Conservation (phyloP, 1,284 basidiomycete genomes). For the Lignosus rhinocerotis region DNA sequence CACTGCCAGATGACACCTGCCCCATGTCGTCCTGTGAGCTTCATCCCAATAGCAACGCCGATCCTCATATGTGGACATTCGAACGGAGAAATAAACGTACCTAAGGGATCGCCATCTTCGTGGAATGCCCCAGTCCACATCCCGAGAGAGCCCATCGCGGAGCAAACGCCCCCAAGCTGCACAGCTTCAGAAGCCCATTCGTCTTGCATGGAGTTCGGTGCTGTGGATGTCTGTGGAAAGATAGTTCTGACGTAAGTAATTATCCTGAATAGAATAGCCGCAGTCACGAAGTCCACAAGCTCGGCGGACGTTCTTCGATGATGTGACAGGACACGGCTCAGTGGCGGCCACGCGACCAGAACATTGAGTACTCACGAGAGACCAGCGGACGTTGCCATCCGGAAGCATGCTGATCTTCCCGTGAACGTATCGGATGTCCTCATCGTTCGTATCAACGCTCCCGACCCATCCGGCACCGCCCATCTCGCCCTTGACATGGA, state of each 20-base stretch:
- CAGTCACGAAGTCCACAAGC: too few species aligned
- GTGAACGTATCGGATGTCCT: conserved; percentile 35
- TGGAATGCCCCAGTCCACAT: conserved; percentile 61
- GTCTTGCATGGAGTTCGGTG: conserved; percentile 15
- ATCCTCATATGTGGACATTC: too few species aligned
- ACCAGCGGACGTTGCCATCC: conserved; percentile 55
- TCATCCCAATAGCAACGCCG: too few species aligned
- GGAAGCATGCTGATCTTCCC: conserved; percentile 53
- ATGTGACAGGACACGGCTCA: too few species aligned
- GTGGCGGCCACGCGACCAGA: too few species aligned
- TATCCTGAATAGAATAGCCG: too few species aligned
- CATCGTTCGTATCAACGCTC: not conserved
- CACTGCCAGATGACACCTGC: too few species aligned
- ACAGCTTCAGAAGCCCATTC: conserved; percentile 59
- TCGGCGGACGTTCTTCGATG: too few species aligned
- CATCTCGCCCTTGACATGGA: conserved; percentile 49
- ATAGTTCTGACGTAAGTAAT: too few species aligned
- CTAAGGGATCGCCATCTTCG: conserved; percentile 45
- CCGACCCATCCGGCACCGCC: conserved; percentile 38
- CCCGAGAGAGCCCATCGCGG: conserved; percentile 53
- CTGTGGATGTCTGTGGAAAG: conserved; percentile 17
- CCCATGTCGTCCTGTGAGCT: too few species aligned
- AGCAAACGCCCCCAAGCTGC: conserved; percentile 55
- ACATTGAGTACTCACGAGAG: conserved; percentile 43
- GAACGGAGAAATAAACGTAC: too few species aligned